Base-by-base conservation (phyloP, 2,329 filamentous ascomycete species). In the Mycosphaerella sp. region DNA sequence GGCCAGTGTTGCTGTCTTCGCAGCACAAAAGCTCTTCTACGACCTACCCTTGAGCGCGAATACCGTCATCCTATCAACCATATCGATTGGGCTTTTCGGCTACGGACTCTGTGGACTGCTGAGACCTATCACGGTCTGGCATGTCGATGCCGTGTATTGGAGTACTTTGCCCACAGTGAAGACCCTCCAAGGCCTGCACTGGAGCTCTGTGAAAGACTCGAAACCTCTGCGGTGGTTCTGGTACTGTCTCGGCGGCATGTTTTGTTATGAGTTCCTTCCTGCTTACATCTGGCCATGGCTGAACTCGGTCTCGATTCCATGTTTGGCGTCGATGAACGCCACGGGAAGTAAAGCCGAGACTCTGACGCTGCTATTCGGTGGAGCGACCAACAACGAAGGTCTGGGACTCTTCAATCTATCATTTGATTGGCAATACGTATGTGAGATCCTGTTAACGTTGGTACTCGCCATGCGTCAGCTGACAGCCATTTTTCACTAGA, bases 131-230 rank as follows among this genome's bases (percentile, higher is more conserved):
- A 72, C 73, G 1, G 78, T 82, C 9, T 81, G 76, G 72, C 78
- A 80, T 48, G 75, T 77, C 4, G 78, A 81, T 11, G 73, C 77
- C 1, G 79, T 82, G 2, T 82, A 80, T 66, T 82, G 79, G 79
- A 69, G 71, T 36, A 78, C 70, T 5, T 64, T 81, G 3, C 79
- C 79, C 0, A 76, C 73, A 0, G 77, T 80, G 48, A 80, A 80
- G 59, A 74, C 73, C 0, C 73, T 80, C 6, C 78, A 81, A 56
- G 76, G 76, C 0, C 69, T 81, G 3, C 78, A 81, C 58, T 81
- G 78, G 75, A 72, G 80, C 43, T 62, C 74, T 0, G 14, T 79
- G 31, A 77, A 76, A 62, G 69, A 73, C 57, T 78, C 76, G 0
- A 78, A 78, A 59, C 78, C 77, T 0, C 67, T 81, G 0, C 69